These are phyloP conservation scores for Ilex paraguariensis DNA, from an alignment of 305 asterid species.

Conservation along the genomic window DNA sequence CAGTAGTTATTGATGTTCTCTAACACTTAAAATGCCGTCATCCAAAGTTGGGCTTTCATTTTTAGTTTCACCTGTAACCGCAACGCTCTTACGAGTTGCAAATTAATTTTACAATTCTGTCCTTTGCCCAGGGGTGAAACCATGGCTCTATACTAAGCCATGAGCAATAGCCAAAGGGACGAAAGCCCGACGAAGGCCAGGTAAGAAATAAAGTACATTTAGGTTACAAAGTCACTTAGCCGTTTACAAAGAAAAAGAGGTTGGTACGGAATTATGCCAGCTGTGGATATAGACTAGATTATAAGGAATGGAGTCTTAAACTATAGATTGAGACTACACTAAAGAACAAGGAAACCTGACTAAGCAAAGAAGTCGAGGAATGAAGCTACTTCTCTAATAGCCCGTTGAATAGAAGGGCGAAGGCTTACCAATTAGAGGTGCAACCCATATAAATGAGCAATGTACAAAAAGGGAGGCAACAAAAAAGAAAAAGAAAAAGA, in stretches of 20 bases:
- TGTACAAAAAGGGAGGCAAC: no score
- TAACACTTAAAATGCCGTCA: no score
- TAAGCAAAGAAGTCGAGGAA: not conserved
- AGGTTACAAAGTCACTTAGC: not conserved
- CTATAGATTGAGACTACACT: not conserved
- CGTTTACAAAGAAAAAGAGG: not conserved
- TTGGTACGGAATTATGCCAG: not conserved
- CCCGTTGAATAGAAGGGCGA: not conserved
- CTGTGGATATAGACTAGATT: not conserved
- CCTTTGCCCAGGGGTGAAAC: no score
- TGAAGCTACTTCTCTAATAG: not conserved
- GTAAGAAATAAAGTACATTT: not conserved
- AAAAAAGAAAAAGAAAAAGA: no score
- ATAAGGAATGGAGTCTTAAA: not conserved
- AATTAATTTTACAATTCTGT: no score
- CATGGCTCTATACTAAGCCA: no score
- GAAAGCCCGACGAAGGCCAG: not conserved
- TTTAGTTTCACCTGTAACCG: no score
- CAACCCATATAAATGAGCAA: no score
- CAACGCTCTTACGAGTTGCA: no score
- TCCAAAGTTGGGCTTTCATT: no score
- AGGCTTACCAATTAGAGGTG: not conserved
- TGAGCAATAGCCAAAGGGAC: not conserved
- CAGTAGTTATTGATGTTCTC: no score
- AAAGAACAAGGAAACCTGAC: not conserved